These are phyloP conservation scores for Ilex aquifolium DNA, from an alignment of 257 asterid genomes.

Conservation along the genomic window DNA sequence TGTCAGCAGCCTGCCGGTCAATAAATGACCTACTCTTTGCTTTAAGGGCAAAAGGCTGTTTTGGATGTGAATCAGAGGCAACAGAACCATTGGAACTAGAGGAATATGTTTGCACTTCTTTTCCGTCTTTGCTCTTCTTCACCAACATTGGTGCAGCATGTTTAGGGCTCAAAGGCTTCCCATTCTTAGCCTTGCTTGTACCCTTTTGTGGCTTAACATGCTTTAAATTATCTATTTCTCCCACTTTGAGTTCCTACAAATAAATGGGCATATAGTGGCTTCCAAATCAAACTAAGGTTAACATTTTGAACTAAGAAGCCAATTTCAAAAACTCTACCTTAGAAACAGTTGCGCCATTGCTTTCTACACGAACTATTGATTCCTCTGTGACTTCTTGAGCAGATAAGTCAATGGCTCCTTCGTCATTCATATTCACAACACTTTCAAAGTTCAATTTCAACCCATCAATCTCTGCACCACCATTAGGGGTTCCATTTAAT, in stretches of 20 bases:
- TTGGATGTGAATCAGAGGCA: conserved; percentile 14
- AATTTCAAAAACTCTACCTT: conserved; percentile 11
- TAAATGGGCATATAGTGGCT: background rate
- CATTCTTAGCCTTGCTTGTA: conserved; percentile 20
- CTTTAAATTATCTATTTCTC: conserved; percentile 13
- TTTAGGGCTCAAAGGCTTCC: conserved; percentile 19
- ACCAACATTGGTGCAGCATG: conserved; percentile 11
- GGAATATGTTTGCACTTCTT: conserved; percentile 15
- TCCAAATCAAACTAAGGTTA: background rate
- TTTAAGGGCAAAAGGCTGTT: conserved; percentile 13
- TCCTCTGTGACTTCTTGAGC: conserved; percentile 12
- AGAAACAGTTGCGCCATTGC: conserved; percentile 14
- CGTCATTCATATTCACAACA: conserved; percentile 13
- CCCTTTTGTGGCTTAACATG: conserved; percentile 17
- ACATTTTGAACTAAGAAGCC: background rate
- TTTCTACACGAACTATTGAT: conserved; percentile 9
- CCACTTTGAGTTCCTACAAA: conserved; percentile 19
- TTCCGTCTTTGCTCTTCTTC: conserved; percentile 26
- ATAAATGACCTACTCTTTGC: conserved; percentile 28
- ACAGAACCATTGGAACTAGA: conserved; percentile 22
- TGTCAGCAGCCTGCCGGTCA: conserved; percentile 8
- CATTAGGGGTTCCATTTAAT: conserved; percentile 18
- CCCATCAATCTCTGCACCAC: conserved; percentile 18
- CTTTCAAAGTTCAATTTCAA: conserved; percentile 15
- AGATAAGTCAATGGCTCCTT: conserved; percentile 13